Evolutionary conservation across 345 rosid species (phyloP).

Genomic region (Populus ilicifolia): DNA sequence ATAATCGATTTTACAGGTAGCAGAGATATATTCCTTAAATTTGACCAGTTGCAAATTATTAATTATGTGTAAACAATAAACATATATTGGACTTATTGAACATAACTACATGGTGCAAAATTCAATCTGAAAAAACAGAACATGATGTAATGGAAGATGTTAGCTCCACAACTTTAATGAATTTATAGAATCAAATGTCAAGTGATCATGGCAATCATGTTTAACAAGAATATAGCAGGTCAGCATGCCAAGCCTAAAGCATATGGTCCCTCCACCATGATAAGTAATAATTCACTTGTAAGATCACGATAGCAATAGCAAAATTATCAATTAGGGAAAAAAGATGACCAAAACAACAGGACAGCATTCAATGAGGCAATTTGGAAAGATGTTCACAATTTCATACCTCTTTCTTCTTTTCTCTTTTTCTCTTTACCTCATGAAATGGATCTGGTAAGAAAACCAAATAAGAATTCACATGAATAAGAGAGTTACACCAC

Average conservation of each 20-base stretch:
- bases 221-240: not conserved
- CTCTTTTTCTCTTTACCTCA: constrained; percentile 72
- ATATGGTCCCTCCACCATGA: not conserved
- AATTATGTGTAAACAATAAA: not conserved
- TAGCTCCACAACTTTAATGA: not conserved
- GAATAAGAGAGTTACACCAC: not conserved
- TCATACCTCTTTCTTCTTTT: constrained; percentile 77
- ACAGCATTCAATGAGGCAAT: not conserved
- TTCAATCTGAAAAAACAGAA: not conserved
- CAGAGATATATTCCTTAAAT: not conserved
- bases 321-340: not conserved
- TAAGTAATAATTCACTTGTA: not conserved
- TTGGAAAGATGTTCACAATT: not conserved
- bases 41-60: not conserved
- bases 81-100: not conserved
- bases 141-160: not conserved
- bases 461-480: constrained; percentile 6
- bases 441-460: constrained; percentile 65
- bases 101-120: not conserved
- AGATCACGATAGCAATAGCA: not conserved
- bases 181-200: not conserved
- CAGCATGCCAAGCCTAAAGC: not conserved
- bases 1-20: not conserved
- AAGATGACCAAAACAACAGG: not conserved
- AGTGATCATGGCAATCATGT: not conserved